Evolutionary conservation across 1,139 yeast species (phyloP).

Genomic region (Magnusiomyces tetraspermus): DNA sequence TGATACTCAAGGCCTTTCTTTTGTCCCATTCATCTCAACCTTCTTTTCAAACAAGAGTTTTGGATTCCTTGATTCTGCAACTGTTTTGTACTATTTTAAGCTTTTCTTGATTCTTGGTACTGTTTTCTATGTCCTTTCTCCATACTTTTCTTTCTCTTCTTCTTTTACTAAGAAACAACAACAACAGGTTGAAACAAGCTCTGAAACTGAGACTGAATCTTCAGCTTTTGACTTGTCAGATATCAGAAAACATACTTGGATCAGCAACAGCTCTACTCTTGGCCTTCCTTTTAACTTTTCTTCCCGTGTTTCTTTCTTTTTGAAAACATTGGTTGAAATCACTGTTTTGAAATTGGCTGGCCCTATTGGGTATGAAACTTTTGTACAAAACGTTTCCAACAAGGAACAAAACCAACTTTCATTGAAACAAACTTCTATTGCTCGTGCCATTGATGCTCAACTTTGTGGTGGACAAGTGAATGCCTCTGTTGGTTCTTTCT

Average conservation of each 20-base stretch:
- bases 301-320: conserved; percentile 13
- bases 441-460: conserved; percentile 33
- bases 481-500: conserved; percentile 20
- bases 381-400: conserved; percentile 29
- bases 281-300: conserved; percentile 16
- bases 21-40: conserved; percentile 24
- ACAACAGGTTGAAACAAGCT: neutral
- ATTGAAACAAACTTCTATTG: conserved; percentile 14
- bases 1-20: conserved; percentile 28
- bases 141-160: conserved; percentile 9
- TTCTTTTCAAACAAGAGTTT: conserved; percentile 10
- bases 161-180: neutral
- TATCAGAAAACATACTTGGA: conserved; percentile 24
- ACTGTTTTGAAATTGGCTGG: conserved; percentile 17
- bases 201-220: neutral
- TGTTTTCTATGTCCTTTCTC: conserved; percentile 24
- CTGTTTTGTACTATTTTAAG: conserved; percentile 20
- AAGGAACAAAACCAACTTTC: conserved; percentile 8
- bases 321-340: conserved; percentile 15
- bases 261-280: conserved; percentile 22
- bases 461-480: conserved; percentile 32
- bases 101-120: conserved; percentile 27
- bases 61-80: conserved; percentile 15
- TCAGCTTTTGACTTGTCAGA: conserved; percentile 5
- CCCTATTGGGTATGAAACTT: conserved; percentile 15